Evolutionary conservation across 495 filamentous ascomycete species (phyloP).

Genomic region (Pyronema omphalodes): DNA sequence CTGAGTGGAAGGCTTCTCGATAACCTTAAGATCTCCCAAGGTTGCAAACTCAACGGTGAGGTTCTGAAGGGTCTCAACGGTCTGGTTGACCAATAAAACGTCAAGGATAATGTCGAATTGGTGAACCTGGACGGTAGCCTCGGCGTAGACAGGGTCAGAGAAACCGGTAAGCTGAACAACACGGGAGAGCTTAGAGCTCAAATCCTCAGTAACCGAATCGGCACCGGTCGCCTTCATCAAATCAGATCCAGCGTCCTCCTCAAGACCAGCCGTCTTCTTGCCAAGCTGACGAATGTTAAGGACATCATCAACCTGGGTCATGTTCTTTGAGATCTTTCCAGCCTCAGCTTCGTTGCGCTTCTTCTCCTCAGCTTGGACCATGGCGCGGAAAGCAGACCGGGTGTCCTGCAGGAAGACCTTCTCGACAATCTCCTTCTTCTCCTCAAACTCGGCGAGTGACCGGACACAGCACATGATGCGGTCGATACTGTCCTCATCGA

Average conservation of each 20-base stretch:
- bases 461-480: slow-evolving; percentile 93
- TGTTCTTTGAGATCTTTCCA: slow-evolving; percentile 77
- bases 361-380: slow-evolving; percentile 96
- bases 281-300: slow-evolving; percentile 80
- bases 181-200: slow-evolving; percentile 80
- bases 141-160: slow-evolving; percentile 93
- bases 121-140: slow-evolving; percentile 96
- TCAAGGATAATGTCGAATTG: slow-evolving; percentile 98
- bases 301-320: slow-evolving; percentile 88
- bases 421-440: slow-evolving; percentile 67
- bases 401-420: slow-evolving; percentile 90
- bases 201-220: slow-evolving; percentile 59
- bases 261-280: slow-evolving; percentile 80
- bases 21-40: slow-evolving; percentile 91
- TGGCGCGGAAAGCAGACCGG: slow-evolving; percentile 87
- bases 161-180: slow-evolving; percentile 97
- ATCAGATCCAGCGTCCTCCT: slow-evolving; percentile 73
- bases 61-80: slow-evolving; percentile 88
- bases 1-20: slow-evolving; percentile 88
- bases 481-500: slow-evolving; percentile 95
- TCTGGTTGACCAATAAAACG: slow-evolving; percentile 95
- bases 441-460: slow-evolving; percentile 74
- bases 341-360: slow-evolving; percentile 85
- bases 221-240: slow-evolving; percentile 88
- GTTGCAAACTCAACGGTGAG: slow-evolving; percentile 96